Conservation (phyloP, 306 rosid species). For the Begonia peltatifolia region DNA sequence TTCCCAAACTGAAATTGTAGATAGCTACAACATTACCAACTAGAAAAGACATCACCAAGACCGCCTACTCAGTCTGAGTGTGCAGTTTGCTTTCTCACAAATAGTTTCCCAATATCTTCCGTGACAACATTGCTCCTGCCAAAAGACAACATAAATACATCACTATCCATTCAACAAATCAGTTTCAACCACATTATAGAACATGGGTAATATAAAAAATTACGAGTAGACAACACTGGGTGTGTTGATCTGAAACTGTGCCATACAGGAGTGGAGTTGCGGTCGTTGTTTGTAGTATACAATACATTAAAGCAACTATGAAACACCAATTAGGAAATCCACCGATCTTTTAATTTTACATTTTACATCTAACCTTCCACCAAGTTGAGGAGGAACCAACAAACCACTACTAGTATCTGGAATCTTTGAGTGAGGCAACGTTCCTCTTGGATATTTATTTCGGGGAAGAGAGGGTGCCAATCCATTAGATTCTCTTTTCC, state of each 20-base stretch:
- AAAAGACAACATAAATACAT: conserved; percentile 16
- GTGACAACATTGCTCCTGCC: conserved; percentile 86
- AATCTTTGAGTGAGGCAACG: conserved; percentile 48
- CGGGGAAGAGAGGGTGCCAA: conserved; percentile 30
- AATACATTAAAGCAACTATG: neutral
- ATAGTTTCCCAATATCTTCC: conserved; percentile 82
- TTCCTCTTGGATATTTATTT: conserved; percentile 57
- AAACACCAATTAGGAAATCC: neutral
- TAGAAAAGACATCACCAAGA: neutral
- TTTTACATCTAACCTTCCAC: conserved; percentile 61
- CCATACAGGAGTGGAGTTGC: no score
- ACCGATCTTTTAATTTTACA: neutral
- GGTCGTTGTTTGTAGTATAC: neutral
- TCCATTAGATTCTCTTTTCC: conserved; percentile 62
- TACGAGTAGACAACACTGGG: neutral
- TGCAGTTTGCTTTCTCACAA: conserved; percentile 48
- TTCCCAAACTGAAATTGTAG: neutral
- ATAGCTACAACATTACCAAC: neutral
- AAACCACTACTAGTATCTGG: conserved; percentile 54
- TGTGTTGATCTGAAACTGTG: no score
- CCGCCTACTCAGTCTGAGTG: conserved; percentile 17
- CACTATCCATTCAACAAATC: neutral
- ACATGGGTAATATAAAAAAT: neutral
- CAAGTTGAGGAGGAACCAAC: conserved; percentile 83
- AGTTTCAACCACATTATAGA: neutral